Percentiles rank a stretch among this genome's conserved stretches.
phyloP scores from a whole-genome alignment of 345 rosid genomes.

The Lumnitzera littorea region DNA sequence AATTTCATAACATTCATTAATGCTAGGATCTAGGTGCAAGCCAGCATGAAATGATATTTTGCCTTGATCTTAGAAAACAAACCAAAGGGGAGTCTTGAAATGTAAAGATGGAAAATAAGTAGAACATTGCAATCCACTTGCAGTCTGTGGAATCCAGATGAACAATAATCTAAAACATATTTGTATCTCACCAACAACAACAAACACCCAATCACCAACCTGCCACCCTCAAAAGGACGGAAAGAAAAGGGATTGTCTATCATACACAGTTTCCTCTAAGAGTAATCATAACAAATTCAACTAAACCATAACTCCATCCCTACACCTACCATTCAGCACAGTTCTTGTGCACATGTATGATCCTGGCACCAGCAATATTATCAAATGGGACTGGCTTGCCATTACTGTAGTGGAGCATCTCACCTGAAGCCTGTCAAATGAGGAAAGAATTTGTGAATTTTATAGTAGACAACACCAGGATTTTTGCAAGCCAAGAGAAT shows the following conservation, averaged over 20 bases:
- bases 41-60: no score
- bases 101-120: no score
- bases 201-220: no score
- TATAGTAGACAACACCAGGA: background rate
- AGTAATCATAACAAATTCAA: background rate
- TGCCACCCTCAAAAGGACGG: no score
- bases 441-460: background rate
- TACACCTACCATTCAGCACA: conserved; percentile 75
- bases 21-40: no score
- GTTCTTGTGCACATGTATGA: conserved; percentile 67
- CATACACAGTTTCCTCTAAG: background rate
- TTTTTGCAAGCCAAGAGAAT: conserved; percentile 6
- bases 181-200: no score
- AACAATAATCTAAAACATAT: no score
- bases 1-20: no score
- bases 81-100: no score
- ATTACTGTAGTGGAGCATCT: conserved; percentile 65
- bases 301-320: background rate
- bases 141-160: no score
- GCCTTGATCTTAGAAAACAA: no score
- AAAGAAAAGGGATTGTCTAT: background rate
- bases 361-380: conserved; percentile 41
- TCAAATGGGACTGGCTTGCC: conserved; percentile 63
- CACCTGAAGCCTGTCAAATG: conserved; percentile 62
- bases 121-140: no score